Evolutionary conservation across 2,329 filamentous ascomycete species (phyloP), one percentile per base, ranked within the genome.

Genomic region (Penicillium sp.): DNA sequence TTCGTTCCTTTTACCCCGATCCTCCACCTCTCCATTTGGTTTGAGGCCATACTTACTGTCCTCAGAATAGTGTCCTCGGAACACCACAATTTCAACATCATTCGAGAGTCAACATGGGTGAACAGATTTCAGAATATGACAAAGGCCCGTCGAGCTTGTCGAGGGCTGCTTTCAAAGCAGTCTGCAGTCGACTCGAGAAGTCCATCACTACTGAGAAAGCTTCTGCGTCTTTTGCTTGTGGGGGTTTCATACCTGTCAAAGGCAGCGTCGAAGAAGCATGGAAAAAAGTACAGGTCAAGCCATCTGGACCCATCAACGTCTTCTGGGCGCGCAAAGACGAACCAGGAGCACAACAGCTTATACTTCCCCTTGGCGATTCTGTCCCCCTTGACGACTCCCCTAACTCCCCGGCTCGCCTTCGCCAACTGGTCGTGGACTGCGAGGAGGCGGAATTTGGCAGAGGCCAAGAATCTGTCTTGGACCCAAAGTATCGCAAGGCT

Each of bases 201-300:
- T 43, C 19, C 10, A 22, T 43, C 19, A 22, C 18, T 2, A 24
- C 7, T 36, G 70, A 79, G 71, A 37, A 63, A 47, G 0, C 63
- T 62, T 50, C 56, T 6, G 27, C 50, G 6, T 31, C 50, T 1
- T 58, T 54, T 43, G 50, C 33, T 14, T 58, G 56, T 6, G 56
- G 56, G 4, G 56, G 56, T 3, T 35, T 11, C 3, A 58, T 54
- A 14, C 40, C 40, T 22, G 19, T 43, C 3, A 22, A 22, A 22
- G 10, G 11, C 2, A 6, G 9, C 14, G 40, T 22, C 19, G 19
- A 43, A 3, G 37, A 40, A 6, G 40, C 2, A 11, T 4, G 6
- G 6, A 18, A 22, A 6, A 18, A 1, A 16, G 40, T 6, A 14
- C 6, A 11, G 5, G 18, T 43, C 18, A 24, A 43, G 11, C 13